A percentile compares a stretch with the other conserved stretches of the same genome.
Conservation (phyloP, 108 stramenopile genomes). For the Nitzschia sp. region DNA sequence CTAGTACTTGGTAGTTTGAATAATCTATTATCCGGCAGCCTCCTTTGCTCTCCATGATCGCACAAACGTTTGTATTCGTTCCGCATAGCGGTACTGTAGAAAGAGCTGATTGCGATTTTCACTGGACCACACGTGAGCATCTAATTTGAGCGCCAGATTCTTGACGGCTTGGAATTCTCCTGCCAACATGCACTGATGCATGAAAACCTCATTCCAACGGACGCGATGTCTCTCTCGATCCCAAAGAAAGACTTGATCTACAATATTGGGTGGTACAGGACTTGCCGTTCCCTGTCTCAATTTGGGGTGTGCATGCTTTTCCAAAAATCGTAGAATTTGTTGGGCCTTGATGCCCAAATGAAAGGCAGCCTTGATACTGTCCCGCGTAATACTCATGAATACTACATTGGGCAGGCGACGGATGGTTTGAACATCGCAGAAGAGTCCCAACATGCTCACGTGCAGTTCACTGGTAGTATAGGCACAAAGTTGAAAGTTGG, state of each 20-base stretch:
- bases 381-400: conserved; percentile 78
- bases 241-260: conserved; percentile 89
- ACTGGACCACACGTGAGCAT: conserved; percentile 65
- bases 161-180: conserved; percentile 74
- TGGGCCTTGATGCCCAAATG: conserved; percentile 69
- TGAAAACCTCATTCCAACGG: conserved; percentile 69
- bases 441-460: conserved; percentile 80
- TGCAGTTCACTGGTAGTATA: conserved; percentile 83
- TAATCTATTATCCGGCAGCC: conserved; percentile 30
- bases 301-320: conserved; percentile 87
- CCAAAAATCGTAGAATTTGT: conserved; percentile 86
- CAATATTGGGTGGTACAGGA: conserved; percentile 79
- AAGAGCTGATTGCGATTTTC: conserved; percentile 56
- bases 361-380: conserved; percentile 80
- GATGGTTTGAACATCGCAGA: conserved; percentile 77
- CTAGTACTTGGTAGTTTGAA: too few species aligned
- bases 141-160: conserved; percentile 48
- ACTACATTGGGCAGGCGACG: conserved; percentile 84
- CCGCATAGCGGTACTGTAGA: conserved; percentile 55
- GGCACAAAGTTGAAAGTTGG: conserved; percentile 89
- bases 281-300: conserved; percentile 43
- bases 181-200: conserved; percentile 57
- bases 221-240: conserved; percentile 77
- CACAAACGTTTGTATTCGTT: conserved; percentile 61
- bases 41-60: conserved; percentile 70